Base-by-base conservation (phyloP, 2,329 filamentous ascomycete genomes). In the Annulohypoxylon truncatum region DNA sequence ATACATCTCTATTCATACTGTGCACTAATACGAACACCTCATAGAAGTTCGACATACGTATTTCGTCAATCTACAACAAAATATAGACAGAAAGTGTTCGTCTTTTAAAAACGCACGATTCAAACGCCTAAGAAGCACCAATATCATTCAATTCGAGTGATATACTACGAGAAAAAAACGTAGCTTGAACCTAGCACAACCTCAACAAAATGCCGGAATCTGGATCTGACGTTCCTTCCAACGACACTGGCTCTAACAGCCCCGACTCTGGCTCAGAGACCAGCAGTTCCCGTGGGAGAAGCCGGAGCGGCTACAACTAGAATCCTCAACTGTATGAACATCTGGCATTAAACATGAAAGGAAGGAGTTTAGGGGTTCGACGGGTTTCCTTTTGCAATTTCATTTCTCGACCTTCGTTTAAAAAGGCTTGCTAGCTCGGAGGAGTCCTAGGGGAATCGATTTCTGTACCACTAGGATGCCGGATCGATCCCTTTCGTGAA, bases 261-360 rank as follows among this genome's bases (percentile, higher is more conserved):
- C 31, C 66, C 20, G 70, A 72, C n/a, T 59, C 66, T 47, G 56
- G 55, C 26, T 68, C 69, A 20, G 69, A 71, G 24, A 47, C 64
- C 38, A 46, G 44, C 18, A 67, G 60, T 10, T 28, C 22, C 24
- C 71, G 74, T 15, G 74, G 74, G 6, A 71, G 72, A 62, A 76
- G 74, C 68, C 71, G 74, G 29, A 76, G 74, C 54, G 74, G 74
- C 40, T 76, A 76, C 67, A 76, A 76, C 67, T 76, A 59, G 67
- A 46, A 7, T 7, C 9, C 13, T 56, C 12, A 24, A 24, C 42
- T 65, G 38, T 57, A 61, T 51, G 46, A 59, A 46, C 48, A 55
- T 42, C 20, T 33, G 29, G 26, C 10, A 64, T 52, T 31, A 51
- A 47, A 46, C 50, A 68, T 52, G 53, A 22, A 42, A 42, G 13